These are phyloP conservation scores for Nephelium lappaceum DNA, from an alignment of 345 rosid genomes.

Conservation along the genomic window DNA sequence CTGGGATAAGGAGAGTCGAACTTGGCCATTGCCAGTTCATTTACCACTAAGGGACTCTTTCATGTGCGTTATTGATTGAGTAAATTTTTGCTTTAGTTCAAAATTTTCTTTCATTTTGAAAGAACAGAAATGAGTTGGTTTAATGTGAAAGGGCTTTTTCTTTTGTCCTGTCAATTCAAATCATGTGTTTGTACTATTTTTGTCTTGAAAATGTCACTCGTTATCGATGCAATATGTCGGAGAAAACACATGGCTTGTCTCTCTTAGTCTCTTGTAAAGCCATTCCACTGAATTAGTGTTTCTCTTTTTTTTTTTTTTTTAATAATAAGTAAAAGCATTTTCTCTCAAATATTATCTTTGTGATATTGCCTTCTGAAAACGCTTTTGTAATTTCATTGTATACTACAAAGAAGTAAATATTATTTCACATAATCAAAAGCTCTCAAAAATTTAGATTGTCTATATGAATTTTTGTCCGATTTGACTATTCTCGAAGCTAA, in stretches of 20 bases:
- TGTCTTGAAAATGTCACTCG: constrained; percentile 18
- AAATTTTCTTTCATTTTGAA: not conserved
- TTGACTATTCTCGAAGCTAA: not conserved
- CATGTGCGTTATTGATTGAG: not conserved
- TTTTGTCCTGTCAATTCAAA: constrained; percentile 7
- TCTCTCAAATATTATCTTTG: not conserved
- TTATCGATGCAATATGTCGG: constrained; percentile 17
- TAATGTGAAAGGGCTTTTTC: not conserved
- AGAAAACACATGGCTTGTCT: constrained; percentile 24
- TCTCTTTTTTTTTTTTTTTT: too few species aligned
- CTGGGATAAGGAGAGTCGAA: too few species aligned
- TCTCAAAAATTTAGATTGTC: too few species aligned
- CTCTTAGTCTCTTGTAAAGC: not conserved
- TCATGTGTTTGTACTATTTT: constrained; percentile 2
- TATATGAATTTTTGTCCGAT: not conserved
- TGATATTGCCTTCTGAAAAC: too few species aligned
- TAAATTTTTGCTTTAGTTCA: not conserved
- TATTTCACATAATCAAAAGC: not conserved
- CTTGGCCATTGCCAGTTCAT: too few species aligned
- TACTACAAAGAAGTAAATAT: not conserved
- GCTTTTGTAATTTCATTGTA: not conserved
- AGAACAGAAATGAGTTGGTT: not conserved
- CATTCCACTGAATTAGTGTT: not conserved
- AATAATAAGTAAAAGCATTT: too few species aligned
- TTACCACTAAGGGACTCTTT: too few species aligned